Percentiles rank a stretch among this genome's conserved stretches.
Evolutionary conservation across 495 filamentous ascomycete genomes (phyloP).

Genomic region (Podospora bellae-mahoneyi): DNA sequence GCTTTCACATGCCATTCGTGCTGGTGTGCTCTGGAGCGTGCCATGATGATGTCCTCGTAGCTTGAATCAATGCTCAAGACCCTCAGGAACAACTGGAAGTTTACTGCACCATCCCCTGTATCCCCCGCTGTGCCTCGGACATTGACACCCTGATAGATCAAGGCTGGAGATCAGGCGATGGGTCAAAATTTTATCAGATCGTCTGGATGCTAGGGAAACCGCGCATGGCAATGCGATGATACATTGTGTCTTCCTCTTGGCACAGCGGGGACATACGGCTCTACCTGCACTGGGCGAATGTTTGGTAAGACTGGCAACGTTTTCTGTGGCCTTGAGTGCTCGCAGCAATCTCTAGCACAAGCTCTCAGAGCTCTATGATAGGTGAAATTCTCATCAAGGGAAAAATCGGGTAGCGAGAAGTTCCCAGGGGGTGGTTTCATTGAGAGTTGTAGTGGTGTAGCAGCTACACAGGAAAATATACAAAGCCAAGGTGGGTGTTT

Average conservation of each 20-base stretch:
- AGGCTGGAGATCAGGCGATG: conserved; percentile 5
- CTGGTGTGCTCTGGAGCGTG: neutral
- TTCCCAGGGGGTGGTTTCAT: neutral
- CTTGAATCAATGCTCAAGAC: neutral
- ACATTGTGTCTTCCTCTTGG: neutral
- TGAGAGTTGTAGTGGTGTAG: neutral
- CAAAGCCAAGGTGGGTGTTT: neutral
- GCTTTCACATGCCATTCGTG: neutral
- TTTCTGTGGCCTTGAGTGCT: neutral
- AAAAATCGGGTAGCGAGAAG: neutral
- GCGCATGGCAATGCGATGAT: neutral
- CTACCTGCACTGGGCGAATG: neutral
- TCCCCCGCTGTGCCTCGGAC: neutral
- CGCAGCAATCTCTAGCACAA: neutral
- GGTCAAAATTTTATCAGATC: conserved; percentile 8
- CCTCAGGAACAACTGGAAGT: neutral
- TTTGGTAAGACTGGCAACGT: neutral
- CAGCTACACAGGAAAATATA: neutral
- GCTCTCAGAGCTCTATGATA: neutral
- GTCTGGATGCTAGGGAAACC: neutral
- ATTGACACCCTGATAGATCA: conserved; percentile 1
- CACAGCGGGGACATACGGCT: neutral
- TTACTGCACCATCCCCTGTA: conserved; percentile 12
- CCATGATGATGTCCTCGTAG: neutral
- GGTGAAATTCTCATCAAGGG: neutral